phyloP scores from a whole-genome alignment of 2,329 filamentous ascomycete genomes.

The Monosporascus sp. region DNA sequence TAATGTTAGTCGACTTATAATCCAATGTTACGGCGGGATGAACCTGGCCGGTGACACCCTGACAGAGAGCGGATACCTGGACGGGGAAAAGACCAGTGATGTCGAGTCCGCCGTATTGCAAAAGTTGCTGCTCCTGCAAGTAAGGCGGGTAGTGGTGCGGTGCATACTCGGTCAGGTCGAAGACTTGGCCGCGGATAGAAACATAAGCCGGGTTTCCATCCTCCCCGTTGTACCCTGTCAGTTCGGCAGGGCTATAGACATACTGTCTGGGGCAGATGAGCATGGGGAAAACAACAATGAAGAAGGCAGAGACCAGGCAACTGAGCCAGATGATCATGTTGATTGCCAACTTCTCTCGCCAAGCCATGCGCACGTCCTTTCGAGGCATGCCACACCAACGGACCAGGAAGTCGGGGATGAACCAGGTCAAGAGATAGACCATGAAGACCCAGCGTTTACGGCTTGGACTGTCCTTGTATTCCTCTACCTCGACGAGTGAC shows the following conservation, averaged over 20 bases:
- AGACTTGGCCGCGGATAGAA: constrained; percentile 83
- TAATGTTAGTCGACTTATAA: constrained; percentile 72
- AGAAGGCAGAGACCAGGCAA: constrained; percentile 74
- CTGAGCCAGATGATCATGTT: constrained; percentile 94
- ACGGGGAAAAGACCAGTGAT: constrained; percentile 87
- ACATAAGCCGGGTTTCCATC: constrained; percentile 60
- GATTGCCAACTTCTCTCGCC: constrained; percentile 96
- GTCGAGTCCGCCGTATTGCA: constrained; percentile 81
- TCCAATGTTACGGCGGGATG: constrained; percentile 75
- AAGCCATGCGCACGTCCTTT: constrained; percentile 86
- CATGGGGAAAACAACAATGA: constrained; percentile 81
- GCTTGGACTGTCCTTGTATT: constrained; percentile 67
- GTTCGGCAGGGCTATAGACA: constrained; percentile 74
- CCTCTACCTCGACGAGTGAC: constrained; percentile 84
- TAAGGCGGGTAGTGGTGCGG: constrained; percentile 71
- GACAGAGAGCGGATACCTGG: constrained; percentile 87
- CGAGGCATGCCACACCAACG: constrained; percentile 73
- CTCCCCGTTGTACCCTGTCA: constrained; percentile 70
- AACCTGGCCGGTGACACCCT: constrained; percentile 61
- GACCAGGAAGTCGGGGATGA: constrained; percentile 79
- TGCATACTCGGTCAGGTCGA: constrained; percentile 70
- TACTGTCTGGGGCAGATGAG: constrained; percentile 89
- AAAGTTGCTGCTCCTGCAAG: constrained; percentile 56
- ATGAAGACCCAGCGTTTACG: constrained; percentile 88
- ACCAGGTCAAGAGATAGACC: constrained; percentile 80